These are phyloP conservation scores for Mangifera indica DNA, from an alignment of 345 rosid species.

Conservation along the genomic window DNA sequence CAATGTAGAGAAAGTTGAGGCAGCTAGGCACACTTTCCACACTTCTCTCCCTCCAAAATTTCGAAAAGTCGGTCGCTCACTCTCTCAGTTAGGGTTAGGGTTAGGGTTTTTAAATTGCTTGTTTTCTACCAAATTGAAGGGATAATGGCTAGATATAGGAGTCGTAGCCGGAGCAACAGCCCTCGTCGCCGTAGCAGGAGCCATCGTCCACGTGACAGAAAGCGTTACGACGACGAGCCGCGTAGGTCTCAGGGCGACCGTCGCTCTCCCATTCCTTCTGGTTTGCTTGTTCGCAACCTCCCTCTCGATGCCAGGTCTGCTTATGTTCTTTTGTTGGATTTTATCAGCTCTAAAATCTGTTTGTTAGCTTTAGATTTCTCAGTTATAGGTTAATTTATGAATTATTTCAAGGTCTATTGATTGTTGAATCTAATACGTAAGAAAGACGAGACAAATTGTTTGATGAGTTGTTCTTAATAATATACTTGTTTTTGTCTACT, in stretches of 20 bases:
- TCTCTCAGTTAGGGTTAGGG: not conserved
- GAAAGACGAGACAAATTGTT: not conserved
- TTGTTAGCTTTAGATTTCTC: not conserved
- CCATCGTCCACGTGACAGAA: conserved; percentile 57
- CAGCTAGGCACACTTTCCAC: too few species aligned
- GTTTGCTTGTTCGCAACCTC: conserved; percentile 87
- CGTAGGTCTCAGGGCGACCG: conserved; percentile 61
- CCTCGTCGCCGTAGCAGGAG: conserved; percentile 66
- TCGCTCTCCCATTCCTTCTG: conserved; percentile 79
- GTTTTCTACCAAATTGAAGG: not conserved
- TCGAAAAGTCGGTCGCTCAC: conserved; percentile 10
- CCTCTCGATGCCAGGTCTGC: conserved; percentile 83
- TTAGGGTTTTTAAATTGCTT: conserved; percentile 32
- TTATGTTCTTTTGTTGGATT: not conserved
- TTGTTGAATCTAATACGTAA: too few species aligned
- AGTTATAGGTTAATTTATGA: not conserved
- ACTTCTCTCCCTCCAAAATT: conserved; percentile 34
- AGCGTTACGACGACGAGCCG: conserved; percentile 63
- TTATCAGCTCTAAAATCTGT: too few species aligned
- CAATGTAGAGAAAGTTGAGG: too few species aligned
- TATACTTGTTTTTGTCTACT: not conserved
- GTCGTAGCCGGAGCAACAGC: conserved; percentile 79
- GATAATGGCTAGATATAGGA: conserved; percentile 62
- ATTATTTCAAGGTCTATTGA: not conserved
- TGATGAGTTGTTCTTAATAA: not conserved